Percentiles rank a stretch among this genome's conserved stretches.
Conservation (phyloP, 2,329 filamentous ascomycete species). For the Diaporthe sp. region DNA sequence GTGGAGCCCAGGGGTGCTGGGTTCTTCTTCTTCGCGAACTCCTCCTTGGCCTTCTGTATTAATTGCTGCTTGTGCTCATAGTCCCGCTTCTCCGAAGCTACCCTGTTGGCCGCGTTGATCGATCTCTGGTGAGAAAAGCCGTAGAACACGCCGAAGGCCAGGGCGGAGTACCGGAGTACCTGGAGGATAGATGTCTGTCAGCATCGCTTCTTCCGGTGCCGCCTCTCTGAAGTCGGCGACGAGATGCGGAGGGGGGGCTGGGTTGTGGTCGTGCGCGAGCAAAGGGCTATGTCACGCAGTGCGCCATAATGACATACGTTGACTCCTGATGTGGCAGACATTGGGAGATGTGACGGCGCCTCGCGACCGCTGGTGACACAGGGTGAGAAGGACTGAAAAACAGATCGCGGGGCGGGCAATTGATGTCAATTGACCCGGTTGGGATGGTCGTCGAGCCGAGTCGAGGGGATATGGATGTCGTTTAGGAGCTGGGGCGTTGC, state of each 20-base stretch:
- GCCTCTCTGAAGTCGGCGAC: slow-evolving; percentile 3
- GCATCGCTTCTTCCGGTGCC: slow-evolving; percentile 9
- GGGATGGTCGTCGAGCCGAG: slow-evolving; percentile 38
- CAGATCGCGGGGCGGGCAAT: slow-evolving; percentile 44
- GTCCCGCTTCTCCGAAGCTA: slow-evolving; percentile 80
- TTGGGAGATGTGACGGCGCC: slow-evolving; percentile 62
- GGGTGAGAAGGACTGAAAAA: slow-evolving; percentile 51
- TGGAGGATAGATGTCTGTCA: slow-evolving; percentile 56
- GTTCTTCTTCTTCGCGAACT: slow-evolving; percentile 84
- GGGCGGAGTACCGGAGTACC: slow-evolving; percentile 97
- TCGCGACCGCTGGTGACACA: slow-evolving; percentile 56
- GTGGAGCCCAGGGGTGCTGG: slow-evolving; percentile 55
- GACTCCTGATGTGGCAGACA: slow-evolving; percentile 77
- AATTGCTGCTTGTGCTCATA: slow-evolving; percentile 92
- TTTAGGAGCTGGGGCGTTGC: slow-evolving; percentile 40
- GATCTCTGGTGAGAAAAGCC: slow-evolving; percentile 93
- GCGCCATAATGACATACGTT: slow-evolving; percentile 67
- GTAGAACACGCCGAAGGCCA: slow-evolving; percentile 93
- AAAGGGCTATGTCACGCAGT: slow-evolving; percentile 36
- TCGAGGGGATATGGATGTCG: slow-evolving; percentile 37
- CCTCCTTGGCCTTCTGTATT: slow-evolving; percentile 93
- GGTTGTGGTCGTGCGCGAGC: slow-evolving; percentile 42
- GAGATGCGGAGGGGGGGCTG: slow-evolving; percentile 34
- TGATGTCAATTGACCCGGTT: slow-evolving; percentile 44
- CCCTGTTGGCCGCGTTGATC: slow-evolving; percentile 80